phyloP scores from a whole-genome alignment of 2,329 filamentous ascomycete species.

The Cladophialophora exuberans region DNA sequence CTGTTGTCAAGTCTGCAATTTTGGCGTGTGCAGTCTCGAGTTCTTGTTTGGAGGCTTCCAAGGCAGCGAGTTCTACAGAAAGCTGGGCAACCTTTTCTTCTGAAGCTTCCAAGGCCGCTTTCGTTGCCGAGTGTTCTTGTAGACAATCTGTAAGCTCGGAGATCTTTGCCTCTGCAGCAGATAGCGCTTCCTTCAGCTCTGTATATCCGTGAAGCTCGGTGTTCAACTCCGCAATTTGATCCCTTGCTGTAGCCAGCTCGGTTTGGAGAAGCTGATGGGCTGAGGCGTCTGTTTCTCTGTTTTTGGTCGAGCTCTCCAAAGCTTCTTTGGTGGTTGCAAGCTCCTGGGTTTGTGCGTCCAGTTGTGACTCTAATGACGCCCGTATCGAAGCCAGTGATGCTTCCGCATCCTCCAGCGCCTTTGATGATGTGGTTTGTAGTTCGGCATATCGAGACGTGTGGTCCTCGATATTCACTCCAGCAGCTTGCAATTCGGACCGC shows the following conservation, averaged over 20 bases:
- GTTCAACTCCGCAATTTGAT: slow-evolving; percentile 20
- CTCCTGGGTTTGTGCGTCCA: slow-evolving; percentile 21
- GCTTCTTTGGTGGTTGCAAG: slow-evolving; percentile 17
- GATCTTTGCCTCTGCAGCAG: slow-evolving; percentile 14
- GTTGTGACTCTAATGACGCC: slow-evolving; percentile 21
- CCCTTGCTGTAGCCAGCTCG: slow-evolving; percentile 17
- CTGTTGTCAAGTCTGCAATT: slow-evolving; percentile 15
- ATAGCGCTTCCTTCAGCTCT: slow-evolving; percentile 14
- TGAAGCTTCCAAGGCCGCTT: slow-evolving; percentile 20
- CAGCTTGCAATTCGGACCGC: slow-evolving; percentile 58
- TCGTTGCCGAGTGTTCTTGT: slow-evolving; percentile 8
- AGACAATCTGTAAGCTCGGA: slow-evolving; percentile 18
- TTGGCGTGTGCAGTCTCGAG: slow-evolving; percentile 15
- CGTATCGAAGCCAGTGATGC: slow-evolving; percentile 14
- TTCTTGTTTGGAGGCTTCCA: slow-evolving; percentile 18
- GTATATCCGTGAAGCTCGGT: slow-evolving; percentile 7
- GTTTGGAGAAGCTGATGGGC: slow-evolving; percentile 16
- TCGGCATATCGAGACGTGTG: slow-evolving; percentile 24
- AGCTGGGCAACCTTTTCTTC: slow-evolving; percentile 23
- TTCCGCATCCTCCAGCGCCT: slow-evolving; percentile 21
- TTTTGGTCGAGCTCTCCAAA: slow-evolving; percentile 12
- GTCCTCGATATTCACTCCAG: slow-evolving; percentile 19
- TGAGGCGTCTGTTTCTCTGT: slow-evolving; percentile 18
- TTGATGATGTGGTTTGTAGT: slow-evolving; percentile 22
- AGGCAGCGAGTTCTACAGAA: slow-evolving; percentile 14